phyloP scores from a whole-genome alignment of 2,329 filamentous ascomycete genomes.

The Hymenoscyphus linearis region DNA sequence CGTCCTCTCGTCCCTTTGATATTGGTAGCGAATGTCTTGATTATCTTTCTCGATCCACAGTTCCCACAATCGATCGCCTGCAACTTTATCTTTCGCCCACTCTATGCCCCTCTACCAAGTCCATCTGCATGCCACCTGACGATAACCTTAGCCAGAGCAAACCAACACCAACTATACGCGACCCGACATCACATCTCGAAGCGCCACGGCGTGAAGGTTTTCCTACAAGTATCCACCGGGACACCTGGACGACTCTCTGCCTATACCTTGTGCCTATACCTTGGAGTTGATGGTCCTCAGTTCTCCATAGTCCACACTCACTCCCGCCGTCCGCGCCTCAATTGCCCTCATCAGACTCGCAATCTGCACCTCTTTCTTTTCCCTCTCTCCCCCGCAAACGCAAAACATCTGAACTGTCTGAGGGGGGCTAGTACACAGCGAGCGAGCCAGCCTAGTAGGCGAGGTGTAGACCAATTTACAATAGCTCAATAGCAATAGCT shows the following conservation, averaged over 20 bases:
- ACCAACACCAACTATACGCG: background rate
- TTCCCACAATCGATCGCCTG: background rate
- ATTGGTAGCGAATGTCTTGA: background rate
- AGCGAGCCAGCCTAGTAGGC: too few relatives aligned
- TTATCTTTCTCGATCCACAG: background rate
- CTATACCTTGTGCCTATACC: too few relatives aligned
- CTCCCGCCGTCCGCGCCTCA: background rate
- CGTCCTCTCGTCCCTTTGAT: background rate
- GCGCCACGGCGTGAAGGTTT: background rate
- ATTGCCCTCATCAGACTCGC: background rate
- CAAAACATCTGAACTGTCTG: constrained; percentile 6
- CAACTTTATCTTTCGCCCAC: background rate
- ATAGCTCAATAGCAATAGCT: too few relatives aligned
- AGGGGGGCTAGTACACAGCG: too few relatives aligned
- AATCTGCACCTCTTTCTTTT: background rate
- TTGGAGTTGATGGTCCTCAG: too few relatives aligned
- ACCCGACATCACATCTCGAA: background rate
- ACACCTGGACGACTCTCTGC: background rate
- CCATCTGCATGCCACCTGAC: background rate
- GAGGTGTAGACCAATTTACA: background rate
- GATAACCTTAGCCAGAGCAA: background rate
- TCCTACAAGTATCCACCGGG: background rate
- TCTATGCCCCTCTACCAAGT: background rate
- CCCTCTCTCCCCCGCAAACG: constrained; percentile 1
- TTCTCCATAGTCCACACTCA: background rate